Percentiles rank a stretch among this genome's conserved stretches.
These are phyloP conservation scores for Pythium biforme DNA, from an alignment of 352 stramenopile genomes.

Conservation along the genomic window DNA sequence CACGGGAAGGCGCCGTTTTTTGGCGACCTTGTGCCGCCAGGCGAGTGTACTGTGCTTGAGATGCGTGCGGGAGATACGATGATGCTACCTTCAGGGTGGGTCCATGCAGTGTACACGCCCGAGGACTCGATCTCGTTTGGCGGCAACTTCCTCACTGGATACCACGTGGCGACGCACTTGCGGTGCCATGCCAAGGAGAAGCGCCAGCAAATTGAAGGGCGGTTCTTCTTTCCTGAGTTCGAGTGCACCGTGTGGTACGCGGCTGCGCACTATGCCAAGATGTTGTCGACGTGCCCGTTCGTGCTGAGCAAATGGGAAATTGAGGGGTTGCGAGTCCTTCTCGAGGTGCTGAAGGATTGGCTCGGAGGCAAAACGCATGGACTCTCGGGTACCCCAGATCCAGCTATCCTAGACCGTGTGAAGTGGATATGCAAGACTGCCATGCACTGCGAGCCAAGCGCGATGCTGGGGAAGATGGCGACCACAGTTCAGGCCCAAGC, in stretches of 20 bases:
- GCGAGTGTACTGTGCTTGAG: slow-evolving; percentile 32
- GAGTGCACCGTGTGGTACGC: slow-evolving; percentile 40
- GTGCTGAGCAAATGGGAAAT: slow-evolving; percentile 30
- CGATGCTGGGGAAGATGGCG: slow-evolving; percentile 21
- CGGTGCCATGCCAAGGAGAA: slow-evolving; percentile 35
- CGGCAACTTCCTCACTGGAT: slow-evolving; percentile 41
- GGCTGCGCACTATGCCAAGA: slow-evolving; percentile 30
- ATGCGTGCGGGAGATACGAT: slow-evolving; percentile 40
- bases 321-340: slow-evolving; percentile 21
- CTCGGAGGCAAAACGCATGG: background rate
- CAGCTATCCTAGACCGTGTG: slow-evolving; percentile 4
- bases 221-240: slow-evolving; percentile 41
- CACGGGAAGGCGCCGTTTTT: slow-evolving; percentile 30
- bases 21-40: slow-evolving; percentile 18
- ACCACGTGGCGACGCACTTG: slow-evolving; percentile 40
- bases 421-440: slow-evolving; percentile 17
- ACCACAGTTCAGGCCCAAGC: background rate
- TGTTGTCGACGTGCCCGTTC: slow-evolving; percentile 22
- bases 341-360: slow-evolving; percentile 28
- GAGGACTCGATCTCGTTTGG: slow-evolving; percentile 46
- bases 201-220: slow-evolving; percentile 23
- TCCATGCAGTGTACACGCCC: slow-evolving; percentile 42
- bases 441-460: background rate
- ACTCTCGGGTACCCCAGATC: background rate
- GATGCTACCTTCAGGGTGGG: slow-evolving; percentile 45